These are phyloP conservation scores for Saururus chinensis DNA, from an alignment of 164 flowering plant species.

Conservation along the genomic window DNA sequence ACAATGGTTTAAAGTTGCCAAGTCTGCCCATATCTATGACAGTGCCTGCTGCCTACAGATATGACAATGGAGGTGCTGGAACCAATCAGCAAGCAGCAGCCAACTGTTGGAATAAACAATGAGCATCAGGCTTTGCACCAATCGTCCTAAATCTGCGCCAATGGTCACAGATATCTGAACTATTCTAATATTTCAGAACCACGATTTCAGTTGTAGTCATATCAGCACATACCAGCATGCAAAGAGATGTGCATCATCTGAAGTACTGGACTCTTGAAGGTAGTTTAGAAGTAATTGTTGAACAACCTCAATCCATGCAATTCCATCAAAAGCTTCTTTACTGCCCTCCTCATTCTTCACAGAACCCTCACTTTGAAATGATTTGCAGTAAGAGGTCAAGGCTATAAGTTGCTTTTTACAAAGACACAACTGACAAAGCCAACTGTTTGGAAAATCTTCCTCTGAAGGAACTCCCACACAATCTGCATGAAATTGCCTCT, in stretches of 20 bases:
- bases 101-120: too few species aligned
- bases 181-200: not conserved
- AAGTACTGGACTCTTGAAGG: conserved; percentile 60
- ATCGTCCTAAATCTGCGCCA: too few species aligned
- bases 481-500: conserved; percentile 69
- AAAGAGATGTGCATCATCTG: conserved; percentile 69
- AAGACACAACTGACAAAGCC: conserved; percentile 64
- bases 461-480: conserved; percentile 66
- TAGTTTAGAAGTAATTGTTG: conserved; percentile 86
- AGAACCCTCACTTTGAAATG: conserved; percentile 35
- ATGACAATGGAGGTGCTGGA: not conserved
- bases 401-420: conserved; percentile 69
- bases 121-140: too few species aligned
- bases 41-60: too few species aligned
- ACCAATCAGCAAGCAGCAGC: too few species aligned
- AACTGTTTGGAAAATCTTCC: conserved; percentile 34
- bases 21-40: too few species aligned
- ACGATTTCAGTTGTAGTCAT: not conserved
- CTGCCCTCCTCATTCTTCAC: conserved; percentile 18
- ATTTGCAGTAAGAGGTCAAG: conserved; percentile 58
- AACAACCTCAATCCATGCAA: conserved; percentile 52
- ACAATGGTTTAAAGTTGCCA: too few species aligned
- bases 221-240: conserved; percentile 64
- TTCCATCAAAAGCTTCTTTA: conserved; percentile 24
- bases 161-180: too few species aligned